These are phyloP conservation scores for Trichoderma gracile DNA, from an alignment of 2,329 filamentous ascomycete genomes.

Conservation along the genomic window DNA sequence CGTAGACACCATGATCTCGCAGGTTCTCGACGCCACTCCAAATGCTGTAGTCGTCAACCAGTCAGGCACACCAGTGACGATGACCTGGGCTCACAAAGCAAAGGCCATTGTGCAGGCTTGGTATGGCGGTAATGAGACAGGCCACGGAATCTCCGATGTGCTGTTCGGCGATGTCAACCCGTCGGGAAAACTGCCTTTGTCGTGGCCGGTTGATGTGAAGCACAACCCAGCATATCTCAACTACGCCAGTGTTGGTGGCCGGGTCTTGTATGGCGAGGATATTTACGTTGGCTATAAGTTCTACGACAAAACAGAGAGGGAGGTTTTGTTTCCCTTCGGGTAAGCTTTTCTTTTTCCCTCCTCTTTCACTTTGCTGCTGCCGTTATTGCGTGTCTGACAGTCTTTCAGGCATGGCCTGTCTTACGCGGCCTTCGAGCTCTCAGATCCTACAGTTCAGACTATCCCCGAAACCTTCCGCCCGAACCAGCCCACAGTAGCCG, in stretches of 20 bases:
- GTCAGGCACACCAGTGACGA: slow-evolving; percentile 8
- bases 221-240: slow-evolving; percentile 12
- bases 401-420: neutral
- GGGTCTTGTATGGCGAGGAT: slow-evolving; percentile 14
- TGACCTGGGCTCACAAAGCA: neutral
- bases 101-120: slow-evolving; percentile 7
- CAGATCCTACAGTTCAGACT: slow-evolving; percentile 1
- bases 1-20: neutral
- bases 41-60: slow-evolving; percentile 5
- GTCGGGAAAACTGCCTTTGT: neutral
- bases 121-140: slow-evolving; percentile 12
- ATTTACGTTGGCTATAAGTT: slow-evolving; percentile 12
- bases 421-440: neutral
- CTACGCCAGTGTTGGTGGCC: slow-evolving; percentile 7
- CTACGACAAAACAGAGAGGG: slow-evolving; percentile 7
- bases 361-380: neutral
- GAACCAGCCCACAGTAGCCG: neutral
- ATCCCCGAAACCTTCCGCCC: neutral
- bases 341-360: neutral
- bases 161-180: slow-evolving; percentile 1
- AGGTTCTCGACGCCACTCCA: slow-evolving; percentile 7
- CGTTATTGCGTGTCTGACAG: neutral
- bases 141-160: slow-evolving; percentile 5
- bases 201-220: neutral
- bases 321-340: slow-evolving; percentile 12